phyloP scores from a whole-genome alignment of 1,284 basidiomycete genomes.

The Papiliotrema nemorosa region DNA sequence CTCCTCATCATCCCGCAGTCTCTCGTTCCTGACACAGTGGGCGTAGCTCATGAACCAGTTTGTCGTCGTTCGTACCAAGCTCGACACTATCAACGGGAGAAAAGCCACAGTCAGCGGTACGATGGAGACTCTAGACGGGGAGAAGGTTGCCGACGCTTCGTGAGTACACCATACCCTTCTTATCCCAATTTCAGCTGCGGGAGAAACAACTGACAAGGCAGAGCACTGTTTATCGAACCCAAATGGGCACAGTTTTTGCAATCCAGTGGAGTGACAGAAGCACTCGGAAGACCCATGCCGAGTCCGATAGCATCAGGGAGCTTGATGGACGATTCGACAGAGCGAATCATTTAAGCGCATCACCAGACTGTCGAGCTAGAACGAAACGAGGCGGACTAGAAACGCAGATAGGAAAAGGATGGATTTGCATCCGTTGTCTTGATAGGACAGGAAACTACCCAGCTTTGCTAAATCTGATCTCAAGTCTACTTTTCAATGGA shows the following conservation, averaged over 20 bases:
- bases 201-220: conserved; percentile 32
- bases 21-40: background rate
- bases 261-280: conserved; percentile 46
- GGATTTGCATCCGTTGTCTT: too few species aligned
- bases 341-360: conserved; percentile 17
- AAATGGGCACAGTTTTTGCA: conserved; percentile 72
- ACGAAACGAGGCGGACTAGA: too few species aligned
- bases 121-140: conserved; percentile 74
- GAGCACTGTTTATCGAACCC: conserved; percentile 77
- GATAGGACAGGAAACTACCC: too few species aligned
- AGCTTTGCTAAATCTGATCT: too few species aligned
- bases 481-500: too few species aligned
- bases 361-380: too few species aligned
- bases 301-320: conserved; percentile 15
- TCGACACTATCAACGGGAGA: conserved; percentile 59
- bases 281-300: conserved; percentile 38
- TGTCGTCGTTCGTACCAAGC: conserved; percentile 55
- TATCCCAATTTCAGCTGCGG: background rate
- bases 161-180: conserved; percentile 46
- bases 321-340: conserved; percentile 19
- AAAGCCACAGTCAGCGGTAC: conserved; percentile 62
- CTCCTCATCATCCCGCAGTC: background rate
- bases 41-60: conserved; percentile 63
- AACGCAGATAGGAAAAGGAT: too few species aligned
- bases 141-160: conserved; percentile 74